A percentile compares a stretch with the other conserved stretches of the same genome.
Evolutionary conservation across 306 rosid genomes (phyloP).

Genomic region (Casuarina cunninghamiana): DNA sequence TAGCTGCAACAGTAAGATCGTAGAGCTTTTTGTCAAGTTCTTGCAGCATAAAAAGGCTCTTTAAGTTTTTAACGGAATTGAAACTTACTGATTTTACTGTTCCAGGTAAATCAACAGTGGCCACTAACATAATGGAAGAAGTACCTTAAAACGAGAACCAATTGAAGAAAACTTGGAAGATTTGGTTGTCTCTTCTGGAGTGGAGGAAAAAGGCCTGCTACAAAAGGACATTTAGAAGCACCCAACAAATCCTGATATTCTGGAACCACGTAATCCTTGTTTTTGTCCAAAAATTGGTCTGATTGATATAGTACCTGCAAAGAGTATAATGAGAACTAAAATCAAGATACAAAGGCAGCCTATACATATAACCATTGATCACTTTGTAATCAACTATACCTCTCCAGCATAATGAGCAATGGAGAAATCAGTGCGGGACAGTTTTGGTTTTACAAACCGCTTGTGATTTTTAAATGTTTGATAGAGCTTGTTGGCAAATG

Average conservation of each 20-base stretch:
- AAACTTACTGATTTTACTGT: constrained; percentile 19
- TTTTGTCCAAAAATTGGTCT: constrained; percentile 94
- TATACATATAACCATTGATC: constrained; percentile 24
- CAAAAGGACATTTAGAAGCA: constrained; percentile 88
- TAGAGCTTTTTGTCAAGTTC: constrained; percentile 32
- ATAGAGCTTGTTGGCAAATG: constrained; percentile 97
- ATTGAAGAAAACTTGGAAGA: constrained; percentile 97
- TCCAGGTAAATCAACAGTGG: constrained; percentile 6
- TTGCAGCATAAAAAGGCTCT: constrained; percentile 23
- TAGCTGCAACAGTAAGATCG: constrained; percentile 63
- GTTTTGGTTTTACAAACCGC: constrained; percentile 96
- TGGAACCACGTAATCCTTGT: constrained; percentile 96
- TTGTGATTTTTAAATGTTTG: constrained; percentile 88
- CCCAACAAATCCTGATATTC: constrained; percentile 94
- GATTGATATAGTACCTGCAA: constrained; percentile 89
- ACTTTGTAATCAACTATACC: constrained; percentile 45
- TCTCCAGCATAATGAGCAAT: constrained; percentile 97
- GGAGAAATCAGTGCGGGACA: constrained; percentile 91
- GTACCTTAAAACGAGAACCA: constrained; percentile 96
- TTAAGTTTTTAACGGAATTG: constrained; percentile 28
- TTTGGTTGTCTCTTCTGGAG: constrained; percentile 84
- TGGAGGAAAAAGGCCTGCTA: constrained; percentile 96
- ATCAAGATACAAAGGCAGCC: constrained; percentile 22
- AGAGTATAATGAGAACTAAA: constrained; percentile 35
- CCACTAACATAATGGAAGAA: constrained; percentile 18